Percentiles rank a stretch among this genome's conserved stretches.
phyloP scores from a whole-genome alignment of 805 yeast genomes.

The Barnettozyma botsteinii region DNA sequence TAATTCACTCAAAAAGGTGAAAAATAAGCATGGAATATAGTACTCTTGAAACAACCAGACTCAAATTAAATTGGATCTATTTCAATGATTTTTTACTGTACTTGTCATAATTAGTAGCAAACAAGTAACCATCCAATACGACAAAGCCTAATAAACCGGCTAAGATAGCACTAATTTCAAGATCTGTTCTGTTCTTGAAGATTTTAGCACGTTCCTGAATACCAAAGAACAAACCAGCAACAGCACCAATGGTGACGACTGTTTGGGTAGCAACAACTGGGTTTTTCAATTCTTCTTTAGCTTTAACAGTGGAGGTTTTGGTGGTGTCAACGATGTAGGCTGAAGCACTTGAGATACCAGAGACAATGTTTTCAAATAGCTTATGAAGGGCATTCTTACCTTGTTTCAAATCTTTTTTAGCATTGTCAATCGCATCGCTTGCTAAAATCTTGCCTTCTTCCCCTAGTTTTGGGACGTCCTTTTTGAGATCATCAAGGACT shows the following conservation, averaged over 20 bases:
- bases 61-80: too few relatives aligned
- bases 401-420: constrained; percentile 28
- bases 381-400: constrained; percentile 19
- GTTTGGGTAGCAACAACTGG: constrained; percentile 56
- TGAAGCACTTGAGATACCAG: constrained; percentile 17
- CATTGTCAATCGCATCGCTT: constrained; percentile 29
- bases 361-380: constrained; percentile 13
- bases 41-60: too few relatives aligned
- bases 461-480: constrained; percentile 23
- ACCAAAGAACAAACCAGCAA: constrained; percentile 43
- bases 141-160: constrained; percentile 50
- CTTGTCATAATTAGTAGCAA: constrained; percentile 48
- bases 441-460: constrained; percentile 29
- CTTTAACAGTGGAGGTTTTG: constrained; percentile 17
- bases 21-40: too few relatives aligned
- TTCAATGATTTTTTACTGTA: constrained; percentile 36
- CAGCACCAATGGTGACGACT: constrained; percentile 41
- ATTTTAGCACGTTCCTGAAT: constrained; percentile 48
- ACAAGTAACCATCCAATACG: constrained; percentile 48
- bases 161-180: constrained; percentile 43
- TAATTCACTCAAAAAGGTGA: too few relatives aligned
- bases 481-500: constrained; percentile 23
- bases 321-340: constrained; percentile 19
- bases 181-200: constrained; percentile 37
- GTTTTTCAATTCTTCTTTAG: constrained; percentile 45